These are phyloP conservation scores for Periconia sp. DNA, from an alignment of 2,329 filamentous ascomycete species.

Conservation along the genomic window DNA sequence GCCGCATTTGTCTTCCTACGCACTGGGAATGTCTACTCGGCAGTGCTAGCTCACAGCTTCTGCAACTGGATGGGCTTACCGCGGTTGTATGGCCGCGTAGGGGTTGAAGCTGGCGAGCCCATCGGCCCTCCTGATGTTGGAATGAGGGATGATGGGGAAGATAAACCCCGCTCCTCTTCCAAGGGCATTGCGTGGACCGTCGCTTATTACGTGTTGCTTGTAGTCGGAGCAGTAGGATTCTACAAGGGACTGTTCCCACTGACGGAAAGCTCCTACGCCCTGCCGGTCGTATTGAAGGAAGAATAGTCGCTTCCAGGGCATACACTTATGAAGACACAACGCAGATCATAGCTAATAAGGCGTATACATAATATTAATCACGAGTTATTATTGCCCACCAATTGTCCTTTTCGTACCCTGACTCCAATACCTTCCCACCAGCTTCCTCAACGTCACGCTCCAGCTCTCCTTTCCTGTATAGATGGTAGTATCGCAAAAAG, in stretches of 20 bases:
- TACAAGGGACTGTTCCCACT: slow-evolving; percentile 72
- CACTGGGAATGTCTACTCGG: slow-evolving; percentile 79
- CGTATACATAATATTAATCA: not conserved
- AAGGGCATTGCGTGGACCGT: slow-evolving; percentile 68
- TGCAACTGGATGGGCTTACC: slow-evolving; percentile 94
- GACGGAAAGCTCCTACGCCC: slow-evolving; percentile 67
- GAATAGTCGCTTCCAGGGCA: slow-evolving; percentile 4
- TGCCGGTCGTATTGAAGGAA: slow-evolving; percentile 43
- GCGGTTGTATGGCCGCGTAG: slow-evolving; percentile 79
- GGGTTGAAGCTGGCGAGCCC: slow-evolving; percentile 54
- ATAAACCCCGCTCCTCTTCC: slow-evolving; percentile 28
- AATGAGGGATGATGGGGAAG: slow-evolving; percentile 47
- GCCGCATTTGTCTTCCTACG: slow-evolving; percentile 88
- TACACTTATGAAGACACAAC: not conserved
- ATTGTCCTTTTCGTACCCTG: slow-evolving; percentile 95
- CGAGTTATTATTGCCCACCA: slow-evolving; percentile 83
- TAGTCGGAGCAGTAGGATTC: slow-evolving; percentile 75
- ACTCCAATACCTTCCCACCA: slow-evolving; percentile 76
- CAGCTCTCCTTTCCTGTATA: slow-evolving; percentile 86
- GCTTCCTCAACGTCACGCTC: slow-evolving; percentile 77
- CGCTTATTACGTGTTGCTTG: slow-evolving; percentile 78
- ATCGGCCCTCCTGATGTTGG: slow-evolving; percentile 42
- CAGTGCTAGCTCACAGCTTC: slow-evolving; percentile 80
- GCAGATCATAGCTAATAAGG: not conserved
- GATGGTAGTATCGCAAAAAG: slow-evolving; percentile 91